These are phyloP conservation scores for Nicotiana benthamiana DNA, from an alignment of 257 asterid genomes.

Conservation along the genomic window DNA sequence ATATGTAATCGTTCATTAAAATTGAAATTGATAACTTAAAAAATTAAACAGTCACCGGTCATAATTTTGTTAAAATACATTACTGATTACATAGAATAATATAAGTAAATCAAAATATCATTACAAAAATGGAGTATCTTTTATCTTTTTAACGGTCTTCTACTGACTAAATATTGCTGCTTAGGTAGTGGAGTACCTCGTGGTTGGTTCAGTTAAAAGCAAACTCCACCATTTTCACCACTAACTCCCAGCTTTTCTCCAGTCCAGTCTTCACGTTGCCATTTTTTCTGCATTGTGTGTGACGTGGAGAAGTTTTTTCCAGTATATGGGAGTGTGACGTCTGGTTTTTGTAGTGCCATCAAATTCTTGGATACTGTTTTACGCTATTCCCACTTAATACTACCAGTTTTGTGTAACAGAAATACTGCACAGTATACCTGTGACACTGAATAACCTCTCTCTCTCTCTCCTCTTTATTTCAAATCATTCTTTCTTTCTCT, in stretches of 20 bases:
- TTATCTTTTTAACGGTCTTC: constrained; percentile 31
- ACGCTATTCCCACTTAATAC: neutral
- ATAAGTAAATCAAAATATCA: too few relatives aligned
- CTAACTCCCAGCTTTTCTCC: constrained; percentile 16
- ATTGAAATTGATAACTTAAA: too few relatives aligned
- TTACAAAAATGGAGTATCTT: neutral
- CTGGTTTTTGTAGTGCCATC: neutral
- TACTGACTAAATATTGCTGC: constrained; percentile 21
- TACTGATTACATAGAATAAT: too few relatives aligned
- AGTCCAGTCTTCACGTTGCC: constrained; percentile 17
- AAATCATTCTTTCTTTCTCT: constrained; percentile 10
- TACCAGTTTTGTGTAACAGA: neutral
- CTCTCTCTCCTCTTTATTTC: constrained; percentile 7
- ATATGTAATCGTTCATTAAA: too few relatives aligned
- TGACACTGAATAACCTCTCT: constrained; percentile 7
- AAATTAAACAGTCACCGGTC: too few relatives aligned
- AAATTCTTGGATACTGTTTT: neutral
- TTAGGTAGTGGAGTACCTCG: constrained; percentile 36
- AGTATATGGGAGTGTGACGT: neutral
- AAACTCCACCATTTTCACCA: constrained; percentile 19
- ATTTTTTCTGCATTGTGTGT: neutral
- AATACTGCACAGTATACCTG: constrained; percentile 7
- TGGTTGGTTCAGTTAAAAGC: constrained; percentile 43
- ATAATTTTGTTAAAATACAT: too few relatives aligned
- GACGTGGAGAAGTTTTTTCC: neutral